phyloP scores from a whole-genome alignment of 805 yeast genomes.

The Sporopachydermia lactativora region DNA sequence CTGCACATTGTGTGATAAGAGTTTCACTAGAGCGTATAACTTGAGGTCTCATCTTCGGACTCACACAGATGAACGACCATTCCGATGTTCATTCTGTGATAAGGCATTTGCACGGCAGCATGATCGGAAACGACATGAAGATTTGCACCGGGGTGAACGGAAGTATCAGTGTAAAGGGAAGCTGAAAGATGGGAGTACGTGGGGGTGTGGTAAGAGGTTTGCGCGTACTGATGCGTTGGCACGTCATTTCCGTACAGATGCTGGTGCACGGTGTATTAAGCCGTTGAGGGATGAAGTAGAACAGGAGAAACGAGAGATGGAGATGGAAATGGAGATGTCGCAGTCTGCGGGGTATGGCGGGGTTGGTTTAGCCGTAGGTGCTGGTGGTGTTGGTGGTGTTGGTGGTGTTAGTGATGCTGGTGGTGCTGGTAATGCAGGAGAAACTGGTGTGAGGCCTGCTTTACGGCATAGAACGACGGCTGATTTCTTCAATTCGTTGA shows the following conservation, averaged over 20 bases:
- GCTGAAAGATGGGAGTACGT: slow-evolving; percentile 37
- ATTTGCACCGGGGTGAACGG: slow-evolving; percentile 64
- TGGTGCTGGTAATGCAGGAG: background rate
- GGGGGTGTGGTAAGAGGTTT: slow-evolving; percentile 78
- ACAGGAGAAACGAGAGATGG: background rate
- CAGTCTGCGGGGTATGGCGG: background rate
- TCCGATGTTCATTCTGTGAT: slow-evolving; percentile 54
- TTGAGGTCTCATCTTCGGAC: background rate
- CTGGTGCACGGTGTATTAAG: slow-evolving; percentile 58
- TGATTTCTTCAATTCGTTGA: slow-evolving; percentile 1
- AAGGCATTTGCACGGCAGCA: slow-evolving; percentile 74
- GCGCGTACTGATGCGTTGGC: slow-evolving; percentile 72
- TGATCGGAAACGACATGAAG: slow-evolving; percentile 64
- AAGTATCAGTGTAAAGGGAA: slow-evolving; percentile 58
- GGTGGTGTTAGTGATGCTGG: background rate
- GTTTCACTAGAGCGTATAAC: slow-evolving; percentile 1
- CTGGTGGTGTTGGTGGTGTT: background rate
- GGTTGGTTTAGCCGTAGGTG: background rate
- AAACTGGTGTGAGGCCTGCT: background rate
- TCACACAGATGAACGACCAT: slow-evolving; percentile 60
- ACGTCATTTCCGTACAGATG: slow-evolving; percentile 68
- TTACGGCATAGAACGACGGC: background rate
- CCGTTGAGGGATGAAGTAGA: slow-evolving; percentile 48
- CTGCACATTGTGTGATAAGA: background rate
- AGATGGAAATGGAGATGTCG: background rate